Evolutionary conservation across 1,284 basidiomycete species (phyloP), one percentile per base, ranked within the genome.

Genomic region (Ustilago bromivora): DNA sequence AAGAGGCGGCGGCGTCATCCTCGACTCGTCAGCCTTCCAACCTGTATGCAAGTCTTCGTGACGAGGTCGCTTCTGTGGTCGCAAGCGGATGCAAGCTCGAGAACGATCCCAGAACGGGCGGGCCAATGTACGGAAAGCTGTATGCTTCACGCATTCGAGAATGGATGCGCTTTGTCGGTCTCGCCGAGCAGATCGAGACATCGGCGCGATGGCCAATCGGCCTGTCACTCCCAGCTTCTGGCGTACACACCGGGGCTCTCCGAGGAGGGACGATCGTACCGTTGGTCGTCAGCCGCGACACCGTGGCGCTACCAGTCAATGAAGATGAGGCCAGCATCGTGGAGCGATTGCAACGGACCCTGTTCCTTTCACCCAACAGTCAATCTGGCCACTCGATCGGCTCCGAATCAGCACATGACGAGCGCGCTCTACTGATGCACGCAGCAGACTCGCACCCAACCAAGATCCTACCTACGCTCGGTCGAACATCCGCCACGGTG

Each of bases 121-220:
- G 71, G 4, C 66, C 71, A 7, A 59, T 78, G 57, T 66, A 79
- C 64, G 78, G 78, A 31, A 61, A 72, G 66, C 71, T 78, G 28
- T 70, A 70, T n/a, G 66, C 67, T 13, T 59, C 66, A 15, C 61
- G 75, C 19, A 46, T 77, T 4, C 64, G 74, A 23, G 81, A 82
- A 38, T 85, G 83, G 83, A 74, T 79, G 65, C 78, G 76, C n/a
- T 81, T 82, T 61, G 72, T 78, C 5, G 79, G 79, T 9, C 71
- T 83, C 11, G 71, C 76, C 43, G 81, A 84, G 64, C 76, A 83
- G 62, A 67, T 78, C 59, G 83, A 85, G 61, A 71, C 73, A 19
- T 68, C 71, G 0, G 83, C 80, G 23, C 69, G 78, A 43, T 85
- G 81, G 80, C 81, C 81, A 4, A 74, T 85, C 31, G 63, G 62